Evolutionary conservation across 2,329 filamentous ascomycete species (phyloP), one percentile per base, ranked within the genome.

Genomic region (Leptographium galeiforme): DNA sequence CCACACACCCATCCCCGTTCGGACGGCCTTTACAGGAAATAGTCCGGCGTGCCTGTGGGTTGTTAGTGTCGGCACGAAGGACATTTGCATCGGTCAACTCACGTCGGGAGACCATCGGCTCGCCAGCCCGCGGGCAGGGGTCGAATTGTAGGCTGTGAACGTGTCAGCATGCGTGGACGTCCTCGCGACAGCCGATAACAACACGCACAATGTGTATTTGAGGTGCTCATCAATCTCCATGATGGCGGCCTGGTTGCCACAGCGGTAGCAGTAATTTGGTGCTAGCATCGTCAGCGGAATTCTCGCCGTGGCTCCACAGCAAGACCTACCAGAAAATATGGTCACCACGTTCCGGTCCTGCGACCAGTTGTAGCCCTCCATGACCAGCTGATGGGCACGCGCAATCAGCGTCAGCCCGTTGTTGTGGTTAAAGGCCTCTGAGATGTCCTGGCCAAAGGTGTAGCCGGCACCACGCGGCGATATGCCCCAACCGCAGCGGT

Each of bases 221-320:
- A 98, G 75, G 70, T 97, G 90, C 73, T 98, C 93, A 61, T 97
- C 93, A 70, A 98, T 98, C 72, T 97, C 93, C 93, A 98, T 98
- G 69, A 98, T 97, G n/a, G 93, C 93, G 54, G 93, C 93, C 72
- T 97, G 93, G 72, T 98, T 98, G 66, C 93, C 93, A 67, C 93
- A 98, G 69, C 93, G 82, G 78, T 98, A 97, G 76, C 91, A 98
- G 77, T 98, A 98, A 70, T 91, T 91, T 58, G 87, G 87, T 52
- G 87, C 87, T 82, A 64, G 8, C 36, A 25, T 8, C 14, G 54
- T 51, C 34, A 55, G 49, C 46, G 32, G 39, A 18, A 25, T 10
- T 12, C 12, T 44, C 18, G 10, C 14, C 6, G 13, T 14, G 12
- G 5, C 38, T 40, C n/a, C n/a, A 32, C 14, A 3, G 16, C n/a